A percentile compares a stretch with the other conserved stretches of the same genome.
phyloP scores from a whole-genome alignment of 2,329 filamentous ascomycete genomes.

The Beauveria australis region DNA sequence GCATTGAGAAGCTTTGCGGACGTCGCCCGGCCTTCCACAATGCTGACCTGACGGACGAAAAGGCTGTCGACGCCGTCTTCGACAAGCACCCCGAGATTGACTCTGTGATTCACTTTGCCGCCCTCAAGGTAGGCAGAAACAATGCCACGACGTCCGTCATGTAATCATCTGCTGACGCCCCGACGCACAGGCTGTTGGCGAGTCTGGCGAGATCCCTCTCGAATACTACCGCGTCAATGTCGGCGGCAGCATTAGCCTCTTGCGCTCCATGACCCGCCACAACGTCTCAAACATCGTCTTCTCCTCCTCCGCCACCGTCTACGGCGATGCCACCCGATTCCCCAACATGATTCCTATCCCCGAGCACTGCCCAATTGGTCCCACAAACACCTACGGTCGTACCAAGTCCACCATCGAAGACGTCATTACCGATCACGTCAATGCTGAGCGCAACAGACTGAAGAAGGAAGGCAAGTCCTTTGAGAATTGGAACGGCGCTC shows the following conservation, averaged over 20 bases:
- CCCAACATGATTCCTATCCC: constrained; percentile 98
- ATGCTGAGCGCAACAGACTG: constrained; percentile 74
- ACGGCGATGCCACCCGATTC: constrained; percentile 93
- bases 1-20: constrained; percentile 88
- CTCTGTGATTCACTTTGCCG: constrained; percentile 98
- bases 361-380: constrained; percentile 89
- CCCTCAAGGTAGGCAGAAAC: constrained; percentile 64
- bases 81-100: constrained; percentile 85
- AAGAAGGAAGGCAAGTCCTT: constrained; percentile 70
- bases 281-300: constrained; percentile 97
- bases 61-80: constrained; percentile 78
- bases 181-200: constrained; percentile 70
- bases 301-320: constrained; percentile 95
- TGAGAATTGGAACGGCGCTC: constrained; percentile 83
- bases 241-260: constrained; percentile 78
- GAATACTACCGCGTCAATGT: constrained; percentile 99
- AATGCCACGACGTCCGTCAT: background rate
- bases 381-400: constrained; percentile 95
- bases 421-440: constrained; percentile 85
- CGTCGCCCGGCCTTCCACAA: constrained; percentile 81
- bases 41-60: constrained; percentile 80
- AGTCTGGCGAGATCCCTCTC: constrained; percentile 86
- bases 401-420: constrained; percentile 90
- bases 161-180: background rate
- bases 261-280: constrained; percentile 80